These are phyloP conservation scores for Hydnomerulius pinastri DNA, from an alignment of 768 basidiomycete genomes.

Conservation along the genomic window DNA sequence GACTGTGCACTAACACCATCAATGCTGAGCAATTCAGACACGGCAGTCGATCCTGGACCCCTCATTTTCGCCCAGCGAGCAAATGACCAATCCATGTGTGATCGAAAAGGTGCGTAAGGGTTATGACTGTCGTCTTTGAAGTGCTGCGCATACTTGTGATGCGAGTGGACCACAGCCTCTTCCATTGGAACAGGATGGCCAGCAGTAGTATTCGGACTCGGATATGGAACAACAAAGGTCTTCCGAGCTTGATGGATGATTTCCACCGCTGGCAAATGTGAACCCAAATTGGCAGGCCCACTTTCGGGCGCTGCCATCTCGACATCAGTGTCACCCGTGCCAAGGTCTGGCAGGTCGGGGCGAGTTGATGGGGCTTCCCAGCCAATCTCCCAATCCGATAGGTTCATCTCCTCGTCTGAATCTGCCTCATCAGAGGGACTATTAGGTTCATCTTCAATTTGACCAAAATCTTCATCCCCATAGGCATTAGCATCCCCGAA, in stretches of 20 bases:
- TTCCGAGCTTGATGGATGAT: neutral
- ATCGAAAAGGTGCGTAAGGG: constrained; percentile 35
- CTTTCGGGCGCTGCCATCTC: neutral
- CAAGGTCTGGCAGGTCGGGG: neutral
- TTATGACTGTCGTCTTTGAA: neutral
- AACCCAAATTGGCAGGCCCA: neutral
- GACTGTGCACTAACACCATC: constrained; percentile 34
- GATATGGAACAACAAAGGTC: neutral
- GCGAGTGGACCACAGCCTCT: neutral
- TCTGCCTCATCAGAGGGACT: neutral
- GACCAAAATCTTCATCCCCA: too few relatives aligned
- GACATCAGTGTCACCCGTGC: neutral
- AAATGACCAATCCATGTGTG: constrained; percentile 40
- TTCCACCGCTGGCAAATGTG: neutral
- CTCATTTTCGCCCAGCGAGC: constrained; percentile 42
- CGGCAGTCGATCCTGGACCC: constrained; percentile 38
- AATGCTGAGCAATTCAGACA: constrained; percentile 41
- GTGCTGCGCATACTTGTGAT: neutral
- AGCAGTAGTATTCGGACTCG: neutral
- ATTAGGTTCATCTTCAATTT: neutral
- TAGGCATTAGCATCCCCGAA: too few relatives aligned
- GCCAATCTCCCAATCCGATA: neutral
- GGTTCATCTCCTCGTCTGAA: neutral
- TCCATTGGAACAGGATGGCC: neutral
- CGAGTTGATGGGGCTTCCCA: neutral